Evolutionary conservation across 352 stramenopile species (phyloP).

Genomic region (Pythium sukuiense): DNA sequence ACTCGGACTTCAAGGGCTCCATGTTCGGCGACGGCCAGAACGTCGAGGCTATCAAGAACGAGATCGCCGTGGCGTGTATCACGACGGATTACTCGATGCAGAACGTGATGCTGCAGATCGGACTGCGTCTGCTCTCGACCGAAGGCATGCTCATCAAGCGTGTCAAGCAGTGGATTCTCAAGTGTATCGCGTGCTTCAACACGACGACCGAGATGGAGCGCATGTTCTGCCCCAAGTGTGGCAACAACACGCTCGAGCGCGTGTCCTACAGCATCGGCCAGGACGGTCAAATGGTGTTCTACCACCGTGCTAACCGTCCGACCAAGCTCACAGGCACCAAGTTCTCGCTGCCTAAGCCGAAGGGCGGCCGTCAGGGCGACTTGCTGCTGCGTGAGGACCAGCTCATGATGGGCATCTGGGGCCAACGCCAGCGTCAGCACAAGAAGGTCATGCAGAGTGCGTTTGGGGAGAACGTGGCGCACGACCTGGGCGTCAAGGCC

Average conservation of each 20-base stretch:
- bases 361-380: constrained; percentile 92
- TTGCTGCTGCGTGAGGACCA: constrained; percentile 97
- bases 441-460: constrained; percentile 91
- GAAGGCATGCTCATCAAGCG: constrained; percentile 88
- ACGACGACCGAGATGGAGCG: constrained; percentile 91
- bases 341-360: constrained; percentile 96
- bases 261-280: constrained; percentile 94
- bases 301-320: constrained; percentile 77
- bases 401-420: constrained; percentile 95
- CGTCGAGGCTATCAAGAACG: constrained; percentile 55
- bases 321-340: constrained; percentile 95
- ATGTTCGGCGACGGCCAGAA: constrained; percentile 77
- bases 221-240: constrained; percentile 97
- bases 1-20: constrained; percentile 56
- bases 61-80: constrained; percentile 71
- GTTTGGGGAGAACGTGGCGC: constrained; percentile 94
- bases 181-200: constrained; percentile 97
- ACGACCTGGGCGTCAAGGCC: constrained; percentile 92
- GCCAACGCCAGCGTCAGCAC: constrained; percentile 92
- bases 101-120: constrained; percentile 91
- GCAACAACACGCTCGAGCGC: constrained; percentile 94
- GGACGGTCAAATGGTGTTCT: constrained; percentile 89
- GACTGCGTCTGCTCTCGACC: constrained; percentile 70
- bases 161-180: constrained; percentile 95
- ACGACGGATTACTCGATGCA: constrained; percentile 91